Evolutionary conservation across 2,329 filamentous ascomycete genomes (phyloP).

Genomic region (Coleophoma cylindrospora): DNA sequence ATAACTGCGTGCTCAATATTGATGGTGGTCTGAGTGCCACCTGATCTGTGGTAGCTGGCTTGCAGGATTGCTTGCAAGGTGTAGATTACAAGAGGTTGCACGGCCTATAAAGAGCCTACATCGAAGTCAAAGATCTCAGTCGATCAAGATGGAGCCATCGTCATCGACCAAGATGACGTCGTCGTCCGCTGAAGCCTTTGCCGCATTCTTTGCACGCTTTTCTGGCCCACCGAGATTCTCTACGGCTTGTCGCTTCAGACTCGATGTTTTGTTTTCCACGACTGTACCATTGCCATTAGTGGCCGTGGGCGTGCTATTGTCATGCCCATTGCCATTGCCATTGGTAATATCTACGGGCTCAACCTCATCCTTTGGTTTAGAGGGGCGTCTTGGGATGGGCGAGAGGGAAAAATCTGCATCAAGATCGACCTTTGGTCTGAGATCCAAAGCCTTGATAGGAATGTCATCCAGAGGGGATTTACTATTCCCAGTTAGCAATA

Average conservation of each 20-base stretch:
- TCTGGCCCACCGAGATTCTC: no score
- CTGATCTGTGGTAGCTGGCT: conserved; percentile 27
- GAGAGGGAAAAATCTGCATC: conserved; percentile 9
- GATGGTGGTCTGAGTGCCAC: conserved; percentile 76
- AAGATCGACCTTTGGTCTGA: conserved; percentile 6
- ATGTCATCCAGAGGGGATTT: conserved; percentile 37
- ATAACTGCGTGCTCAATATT: conserved; percentile 81
- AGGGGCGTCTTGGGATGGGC: conserved; percentile 17
- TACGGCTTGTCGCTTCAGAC: no score
- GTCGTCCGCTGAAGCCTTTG: conserved; percentile 30
- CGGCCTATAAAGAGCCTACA: no score
- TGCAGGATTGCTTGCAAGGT: no score
- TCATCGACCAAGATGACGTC: conserved; percentile 26
- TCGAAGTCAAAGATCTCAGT: conserved; percentile 32
- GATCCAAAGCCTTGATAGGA: conserved; percentile 40
- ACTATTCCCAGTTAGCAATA: conserved; percentile 9
- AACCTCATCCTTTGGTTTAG: background rate
- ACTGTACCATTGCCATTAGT: conserved; percentile 8
- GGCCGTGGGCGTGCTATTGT: background rate
- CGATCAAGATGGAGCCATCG: conserved; percentile 62
- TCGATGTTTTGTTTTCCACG: background rate
- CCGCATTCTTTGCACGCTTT: conserved; percentile 26
- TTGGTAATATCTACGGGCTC: background rate
- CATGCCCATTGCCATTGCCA: conserved; percentile 9
- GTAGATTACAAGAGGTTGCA: no score